Conservation (phyloP, 192 early-diverging fungal genomes). For the Coemansia sp. region DNA sequence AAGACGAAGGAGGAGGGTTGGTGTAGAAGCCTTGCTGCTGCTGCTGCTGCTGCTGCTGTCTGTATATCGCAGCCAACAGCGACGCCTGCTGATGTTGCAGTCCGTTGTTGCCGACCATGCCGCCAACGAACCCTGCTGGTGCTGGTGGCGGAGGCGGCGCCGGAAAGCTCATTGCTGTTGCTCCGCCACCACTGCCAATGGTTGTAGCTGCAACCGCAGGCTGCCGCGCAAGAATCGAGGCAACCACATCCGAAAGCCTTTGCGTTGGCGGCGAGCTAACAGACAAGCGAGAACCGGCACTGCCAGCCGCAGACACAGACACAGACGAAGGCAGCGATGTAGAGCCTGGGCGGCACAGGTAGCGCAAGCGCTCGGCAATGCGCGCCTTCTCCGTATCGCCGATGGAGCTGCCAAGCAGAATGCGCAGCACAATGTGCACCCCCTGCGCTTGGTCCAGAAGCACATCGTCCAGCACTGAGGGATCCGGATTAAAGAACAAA, state of each 20-base stretch:
- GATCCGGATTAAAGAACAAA: slow-evolving; percentile 72
- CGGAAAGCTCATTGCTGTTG: slow-evolving; percentile 44
- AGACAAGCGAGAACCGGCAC: not conserved
- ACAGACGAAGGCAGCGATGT: not conserved
- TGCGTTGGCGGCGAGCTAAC: slow-evolving; percentile 12
- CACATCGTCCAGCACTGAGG: slow-evolving; percentile 69
- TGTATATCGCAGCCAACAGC: slow-evolving; percentile 17
- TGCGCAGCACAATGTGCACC: slow-evolving; percentile 82
- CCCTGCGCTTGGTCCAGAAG: slow-evolving; percentile 83
- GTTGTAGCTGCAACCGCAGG: not conserved
- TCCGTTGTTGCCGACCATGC: slow-evolving; percentile 31
- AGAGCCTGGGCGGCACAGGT: not conserved
- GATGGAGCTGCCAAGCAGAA: slow-evolving; percentile 77
- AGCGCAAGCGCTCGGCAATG: slow-evolving; percentile 65
- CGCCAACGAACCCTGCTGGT: slow-evolving; percentile 38
- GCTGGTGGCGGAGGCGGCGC: slow-evolving; percentile 5
- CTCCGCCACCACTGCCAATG: not conserved
- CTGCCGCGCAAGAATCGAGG: slow-evolving; percentile 22
- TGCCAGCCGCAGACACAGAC: not conserved
- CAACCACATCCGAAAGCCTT: slow-evolving; percentile 30
- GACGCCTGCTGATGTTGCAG: slow-evolving; percentile 3
- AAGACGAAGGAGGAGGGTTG: not conserved
- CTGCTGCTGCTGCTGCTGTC: slow-evolving; percentile 21
- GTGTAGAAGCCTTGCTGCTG: not conserved
- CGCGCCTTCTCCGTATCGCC: slow-evolving; percentile 73